Evolutionary conservation across 352 stramenopile species (phyloP), one percentile per base, ranked within the genome.

Genomic region (Globisporangium cystogenes): DNA sequence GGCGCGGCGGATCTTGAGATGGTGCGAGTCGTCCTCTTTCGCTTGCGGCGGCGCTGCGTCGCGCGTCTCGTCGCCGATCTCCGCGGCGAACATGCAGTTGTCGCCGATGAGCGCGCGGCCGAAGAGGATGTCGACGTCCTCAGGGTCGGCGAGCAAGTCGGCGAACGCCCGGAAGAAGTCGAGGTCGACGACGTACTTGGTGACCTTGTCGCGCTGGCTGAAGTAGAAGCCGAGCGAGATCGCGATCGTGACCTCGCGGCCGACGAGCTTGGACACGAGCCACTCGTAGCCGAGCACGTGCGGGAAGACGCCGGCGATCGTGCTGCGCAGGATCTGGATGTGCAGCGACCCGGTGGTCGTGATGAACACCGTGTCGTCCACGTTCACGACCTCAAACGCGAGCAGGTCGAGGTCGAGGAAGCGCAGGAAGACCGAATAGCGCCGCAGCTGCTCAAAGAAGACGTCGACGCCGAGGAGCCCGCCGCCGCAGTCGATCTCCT

Each of bases 361-460:
- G 53, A 74, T 71, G 5, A 73, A 2, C n/a, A 71, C 59, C 3
- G 35, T 46, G 31, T 46, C 41, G 7, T 65, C 59, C 24, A 40
- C 41, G 23, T 39, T 33, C 4, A 71, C 42, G 23, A 71, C 65
- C 24, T 68, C 59, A 36, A 50, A 65, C 24, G n/a, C 41, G 35
- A 63, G 48, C 47, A 74, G 54, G 7, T 60, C 16, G 23, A 74
- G 15, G 7, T 48, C 21, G 37, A 74, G 60, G 43, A 64, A 67
- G 16, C 51, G 46, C 8, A 68, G 33, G 36, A 67, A 43, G 16
- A 67, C n/a, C 46, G 57, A 68, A 45, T 70, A 73, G 21, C 57
- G 61, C 15, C 43, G 52, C 35, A 74, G 58, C 55, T 63, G 52
- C 51, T 74, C 59, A 26, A 71, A 48, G 51, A 74, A 68, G 35